Conservation (phyloP, 169 alveolate species). For the Babesia bigemina region DNA sequence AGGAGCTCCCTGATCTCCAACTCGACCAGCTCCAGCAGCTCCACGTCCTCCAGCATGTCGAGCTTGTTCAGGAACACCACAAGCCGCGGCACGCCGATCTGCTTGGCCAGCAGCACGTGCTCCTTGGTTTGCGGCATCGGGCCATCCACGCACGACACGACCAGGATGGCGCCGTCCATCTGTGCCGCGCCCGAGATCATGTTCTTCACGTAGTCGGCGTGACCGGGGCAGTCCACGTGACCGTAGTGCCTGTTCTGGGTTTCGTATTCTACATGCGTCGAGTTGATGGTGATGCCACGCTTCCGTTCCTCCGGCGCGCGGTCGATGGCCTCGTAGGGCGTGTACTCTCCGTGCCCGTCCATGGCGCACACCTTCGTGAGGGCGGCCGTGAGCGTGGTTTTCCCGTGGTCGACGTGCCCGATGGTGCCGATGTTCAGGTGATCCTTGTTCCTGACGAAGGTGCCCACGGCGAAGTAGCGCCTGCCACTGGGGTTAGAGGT, state of each 20-base stretch:
- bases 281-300: slow-evolving; percentile 93
- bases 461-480: slow-evolving; percentile 75
- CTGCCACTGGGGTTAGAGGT: too few species aligned
- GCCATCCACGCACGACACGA: slow-evolving; percentile 95
- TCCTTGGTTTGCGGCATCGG: slow-evolving; percentile 96
- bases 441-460: slow-evolving; percentile 89
- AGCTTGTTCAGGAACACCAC: slow-evolving; percentile 91
- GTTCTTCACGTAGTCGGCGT: slow-evolving; percentile 94
- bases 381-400: slow-evolving; percentile 95
- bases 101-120: slow-evolving; percentile 87
- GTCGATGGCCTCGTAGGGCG: slow-evolving; percentile 81
- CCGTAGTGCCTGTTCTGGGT: slow-evolving; percentile 91
- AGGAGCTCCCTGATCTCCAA: slow-evolving; percentile 92
- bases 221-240: slow-evolving; percentile 98
- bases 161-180: slow-evolving; percentile 94
- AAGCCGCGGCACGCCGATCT: slow-evolving; percentile 88
- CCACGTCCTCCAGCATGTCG: slow-evolving; percentile 91
- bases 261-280: slow-evolving; percentile 89
- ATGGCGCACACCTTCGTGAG: slow-evolving; percentile 86
- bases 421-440: slow-evolving; percentile 95
- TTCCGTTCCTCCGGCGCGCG: slow-evolving; percentile 95
- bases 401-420: slow-evolving; percentile 97
- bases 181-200: slow-evolving; percentile 97
- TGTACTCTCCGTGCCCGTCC: slow-evolving; percentile 71
- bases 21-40: slow-evolving; percentile 93